Percentiles rank a stretch among this genome's conserved stretches.
Conservation (phyloP, 2,329 filamentous ascomycete species). For the Trichoderma pleuroti region DNA sequence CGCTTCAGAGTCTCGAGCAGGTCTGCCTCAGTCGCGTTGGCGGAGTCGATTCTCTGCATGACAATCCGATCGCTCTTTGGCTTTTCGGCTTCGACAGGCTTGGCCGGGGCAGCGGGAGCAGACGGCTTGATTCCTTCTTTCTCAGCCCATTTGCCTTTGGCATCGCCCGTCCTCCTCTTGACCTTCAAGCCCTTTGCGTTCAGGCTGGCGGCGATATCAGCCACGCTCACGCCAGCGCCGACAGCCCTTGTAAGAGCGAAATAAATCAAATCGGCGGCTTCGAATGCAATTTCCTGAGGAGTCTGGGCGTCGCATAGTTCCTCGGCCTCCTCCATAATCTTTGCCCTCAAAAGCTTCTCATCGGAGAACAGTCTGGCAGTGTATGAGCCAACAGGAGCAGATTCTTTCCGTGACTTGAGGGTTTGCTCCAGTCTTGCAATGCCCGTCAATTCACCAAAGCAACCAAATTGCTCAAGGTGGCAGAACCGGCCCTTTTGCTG, state of each 20-base stretch:
- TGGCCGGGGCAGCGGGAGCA: conserved; percentile 36
- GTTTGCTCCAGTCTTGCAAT: conserved; percentile 85
- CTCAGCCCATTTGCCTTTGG: conserved; percentile 87
- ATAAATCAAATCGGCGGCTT: conserved; percentile 93
- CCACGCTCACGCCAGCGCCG: conserved; percentile 75
- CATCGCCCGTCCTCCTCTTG: conserved; percentile 87
- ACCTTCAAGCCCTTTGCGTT: conserved; percentile 95
- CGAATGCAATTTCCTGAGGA: conserved; percentile 82
- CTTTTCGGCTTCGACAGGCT: conserved; percentile 34
- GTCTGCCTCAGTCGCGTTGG: conserved; percentile 58
- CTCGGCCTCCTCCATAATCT: conserved; percentile 98
- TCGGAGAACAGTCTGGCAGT: conserved; percentile 91
- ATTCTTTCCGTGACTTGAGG: conserved; percentile 72
- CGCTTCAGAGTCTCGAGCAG: conserved; percentile 76
- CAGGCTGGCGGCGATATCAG: conserved; percentile 87
- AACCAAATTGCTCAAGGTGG: conserved; percentile 86
- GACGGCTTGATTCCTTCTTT: conserved; percentile 64
- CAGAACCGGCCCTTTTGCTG: conserved; percentile 91
- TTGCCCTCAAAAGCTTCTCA: conserved; percentile 81
- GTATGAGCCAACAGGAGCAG: conserved; percentile 86
- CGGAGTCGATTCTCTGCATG: conserved; percentile 76
- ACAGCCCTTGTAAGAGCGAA: conserved; percentile 91
- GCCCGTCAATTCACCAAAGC: conserved; percentile 81
- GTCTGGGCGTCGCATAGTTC: conserved; percentile 85
- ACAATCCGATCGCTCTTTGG: conserved; percentile 57